A percentile compares a stretch with the other conserved stretches of the same genome.
Evolutionary conservation across 2,329 filamentous ascomycete genomes (phyloP).

Genomic region (Xylaria sp.): DNA sequence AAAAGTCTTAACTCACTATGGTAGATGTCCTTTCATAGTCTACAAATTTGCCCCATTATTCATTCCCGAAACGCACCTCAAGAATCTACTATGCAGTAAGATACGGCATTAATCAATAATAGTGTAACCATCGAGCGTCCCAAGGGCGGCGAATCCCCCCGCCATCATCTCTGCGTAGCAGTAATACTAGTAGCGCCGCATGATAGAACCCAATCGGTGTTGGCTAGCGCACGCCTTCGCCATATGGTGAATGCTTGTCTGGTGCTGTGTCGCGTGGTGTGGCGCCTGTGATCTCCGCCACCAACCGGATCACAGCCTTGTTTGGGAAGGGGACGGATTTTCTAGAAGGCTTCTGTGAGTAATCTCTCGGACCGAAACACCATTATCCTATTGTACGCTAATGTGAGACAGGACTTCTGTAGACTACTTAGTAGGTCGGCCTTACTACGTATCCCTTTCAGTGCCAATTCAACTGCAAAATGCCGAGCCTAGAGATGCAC

Average conservation of each 20-base stretch:
- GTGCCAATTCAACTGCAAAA: no score
- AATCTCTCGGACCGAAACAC: constrained; percentile 32
- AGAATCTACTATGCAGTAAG: neutral
- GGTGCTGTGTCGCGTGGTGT: constrained; percentile 15
- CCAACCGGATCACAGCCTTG: constrained; percentile 27
- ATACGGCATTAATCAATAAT: neutral
- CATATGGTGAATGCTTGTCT: constrained; percentile 8
- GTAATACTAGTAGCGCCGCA: constrained; percentile 11
- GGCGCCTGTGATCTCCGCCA: constrained; percentile 16
- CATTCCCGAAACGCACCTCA: neutral
- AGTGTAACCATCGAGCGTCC: constrained; percentile 4
- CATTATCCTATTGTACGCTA: neutral
- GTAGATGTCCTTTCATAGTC: neutral
- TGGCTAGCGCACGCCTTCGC: constrained; percentile 4
- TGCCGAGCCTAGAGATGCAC: no score
- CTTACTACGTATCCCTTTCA: constrained; percentile 3
- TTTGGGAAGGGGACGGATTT: constrained; percentile 26
- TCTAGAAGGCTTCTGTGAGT: constrained; percentile 37
- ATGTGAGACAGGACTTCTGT: constrained; percentile 13
- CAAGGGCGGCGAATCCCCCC: constrained; percentile 7
- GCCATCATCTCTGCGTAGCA: constrained; percentile 17
- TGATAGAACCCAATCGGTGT: neutral
- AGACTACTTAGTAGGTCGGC: neutral
- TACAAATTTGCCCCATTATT: neutral
- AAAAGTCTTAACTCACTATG: constrained; percentile 3